Evolutionary conservation across 371 early-diverging fungal genomes (phyloP), one percentile per base, ranked within the genome.

Genomic region (Mortierella sp.): DNA sequence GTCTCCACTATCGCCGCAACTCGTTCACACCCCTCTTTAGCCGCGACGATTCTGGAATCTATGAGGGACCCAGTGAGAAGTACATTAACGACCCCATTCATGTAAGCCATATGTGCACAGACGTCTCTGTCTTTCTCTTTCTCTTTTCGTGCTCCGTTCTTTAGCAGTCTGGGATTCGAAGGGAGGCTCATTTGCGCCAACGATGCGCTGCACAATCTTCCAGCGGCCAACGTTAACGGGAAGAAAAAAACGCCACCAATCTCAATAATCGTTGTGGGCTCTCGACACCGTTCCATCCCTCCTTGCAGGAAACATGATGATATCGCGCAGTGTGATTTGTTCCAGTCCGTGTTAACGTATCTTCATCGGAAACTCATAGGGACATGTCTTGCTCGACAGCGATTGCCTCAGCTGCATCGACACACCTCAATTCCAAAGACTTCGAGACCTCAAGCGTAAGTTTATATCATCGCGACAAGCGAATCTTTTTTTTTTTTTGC

Each of bases 381-480:
- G 96, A 5, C 92, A 94, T 78, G 93, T 97, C 42, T 64, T 81
- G 11, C 79, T 97, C 30, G 92, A 91, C 56, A 79, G 81, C 23
- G 80, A 86, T 42, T 86, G 84, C 44, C 81, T 95, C 43, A 82
- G 89, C 15, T 81, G 94, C 54, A 93, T 98, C 26, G 99, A 98
- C 70, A 98, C 99, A 8, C 89, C 90, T 8, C 95, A 97, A 78
- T 97, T 97, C 69, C 97, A 97, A 80, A 84, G 97, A 24, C 82
- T 94, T 37, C 86, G 94, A 47, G 89, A 95, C 59, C 79, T 98
- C 34, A 97, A 96, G 67, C 99, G 76, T 76, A 64, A n/a, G 64
- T 59, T 9, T 9, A 27, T 39, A 5, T 34, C 15, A 3, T 9
- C 14, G 17, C 5, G 19, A 19, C 19, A 44, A 5, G 21, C n/a